Conservation (phyloP, 352 stramenopile genomes). For the Peronosclerospora sorghi region DNA sequence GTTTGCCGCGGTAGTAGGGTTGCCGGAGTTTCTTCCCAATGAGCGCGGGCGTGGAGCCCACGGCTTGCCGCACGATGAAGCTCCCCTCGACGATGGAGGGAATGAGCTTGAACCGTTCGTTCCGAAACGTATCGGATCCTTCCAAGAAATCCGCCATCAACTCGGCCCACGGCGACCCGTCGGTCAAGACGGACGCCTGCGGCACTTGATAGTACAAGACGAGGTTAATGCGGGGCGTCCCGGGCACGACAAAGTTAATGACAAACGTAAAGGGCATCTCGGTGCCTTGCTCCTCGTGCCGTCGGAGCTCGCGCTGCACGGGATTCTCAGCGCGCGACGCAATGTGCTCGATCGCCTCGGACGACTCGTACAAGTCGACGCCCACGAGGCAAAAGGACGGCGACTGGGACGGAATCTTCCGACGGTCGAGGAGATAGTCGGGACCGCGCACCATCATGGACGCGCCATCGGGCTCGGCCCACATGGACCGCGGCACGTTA, state of each 20-base stretch:
- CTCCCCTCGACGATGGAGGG: slow-evolving; percentile 69
- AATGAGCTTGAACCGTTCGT: slow-evolving; percentile 78
- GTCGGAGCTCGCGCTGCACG: slow-evolving; percentile 45
- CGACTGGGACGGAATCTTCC: slow-evolving; percentile 61
- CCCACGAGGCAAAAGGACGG: slow-evolving; percentile 57
- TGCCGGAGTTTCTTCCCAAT: slow-evolving; percentile 71
- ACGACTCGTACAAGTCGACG: slow-evolving; percentile 51
- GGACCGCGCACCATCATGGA: slow-evolving; percentile 62
- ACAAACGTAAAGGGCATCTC: slow-evolving; percentile 75
- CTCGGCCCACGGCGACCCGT: slow-evolving; percentile 53
- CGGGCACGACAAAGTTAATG: slow-evolving; percentile 67
- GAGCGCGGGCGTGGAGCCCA: slow-evolving; percentile 57
- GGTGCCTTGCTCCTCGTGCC: slow-evolving; percentile 42
- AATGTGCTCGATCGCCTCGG: slow-evolving; percentile 48
- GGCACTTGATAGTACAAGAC: slow-evolving; percentile 67
- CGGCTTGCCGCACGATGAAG: slow-evolving; percentile 71
- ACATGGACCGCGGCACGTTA: slow-evolving; percentile 56
- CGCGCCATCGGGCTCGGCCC: slow-evolving; percentile 47
- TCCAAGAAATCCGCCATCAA: slow-evolving; percentile 69
- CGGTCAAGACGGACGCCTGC: slow-evolving; percentile 33
- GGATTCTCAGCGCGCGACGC: slow-evolving; percentile 45
- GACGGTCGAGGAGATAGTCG: slow-evolving; percentile 54
- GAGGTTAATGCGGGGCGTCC: slow-evolving; percentile 43
- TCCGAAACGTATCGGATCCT: slow-evolving; percentile 61
- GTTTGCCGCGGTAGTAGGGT: slow-evolving; percentile 40